Conservation (phyloP, 345 rosid species). For the Lenwebbia sp. region DNA sequence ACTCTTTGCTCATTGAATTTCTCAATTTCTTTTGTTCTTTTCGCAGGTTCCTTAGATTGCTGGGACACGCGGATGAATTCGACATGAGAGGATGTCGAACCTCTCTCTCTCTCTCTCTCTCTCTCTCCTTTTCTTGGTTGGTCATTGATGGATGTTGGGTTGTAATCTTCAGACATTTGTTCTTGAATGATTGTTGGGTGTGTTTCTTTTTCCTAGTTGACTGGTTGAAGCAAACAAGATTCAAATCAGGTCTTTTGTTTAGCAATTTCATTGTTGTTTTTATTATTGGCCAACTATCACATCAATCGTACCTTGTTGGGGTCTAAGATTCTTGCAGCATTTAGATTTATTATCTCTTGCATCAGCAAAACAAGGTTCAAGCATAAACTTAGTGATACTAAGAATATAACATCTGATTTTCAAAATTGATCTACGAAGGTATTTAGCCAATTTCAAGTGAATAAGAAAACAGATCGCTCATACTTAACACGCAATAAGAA, state of each 20-base stretch:
- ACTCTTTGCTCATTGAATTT: neutral
- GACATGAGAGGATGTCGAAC: slow-evolving; percentile 55
- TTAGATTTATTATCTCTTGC: neutral
- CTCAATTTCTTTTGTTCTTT: neutral
- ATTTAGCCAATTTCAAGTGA: neutral
- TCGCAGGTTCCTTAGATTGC: slow-evolving; percentile 26
- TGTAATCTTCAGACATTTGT: slow-evolving; percentile 17
- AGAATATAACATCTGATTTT: neutral
- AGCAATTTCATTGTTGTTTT: neutral
- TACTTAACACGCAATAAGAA: neutral
- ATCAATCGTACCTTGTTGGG: neutral
- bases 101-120: neutral
- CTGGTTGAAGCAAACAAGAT: neutral
- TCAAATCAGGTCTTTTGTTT: neutral
- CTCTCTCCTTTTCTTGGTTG: neutral
- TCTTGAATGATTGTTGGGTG: neutral
- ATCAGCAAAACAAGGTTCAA: neutral
- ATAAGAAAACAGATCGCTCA: neutral
- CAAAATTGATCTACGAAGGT: neutral
- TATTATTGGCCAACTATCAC: neutral
- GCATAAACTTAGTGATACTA: neutral
- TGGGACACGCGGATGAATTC: slow-evolving; percentile 13
- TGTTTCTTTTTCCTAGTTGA: neutral
- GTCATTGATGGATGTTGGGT: slow-evolving; percentile 4
- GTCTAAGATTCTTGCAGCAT: neutral